Base-by-base conservation (phyloP, 345 rosid genomes). In the Sonneratia alba region DNA sequence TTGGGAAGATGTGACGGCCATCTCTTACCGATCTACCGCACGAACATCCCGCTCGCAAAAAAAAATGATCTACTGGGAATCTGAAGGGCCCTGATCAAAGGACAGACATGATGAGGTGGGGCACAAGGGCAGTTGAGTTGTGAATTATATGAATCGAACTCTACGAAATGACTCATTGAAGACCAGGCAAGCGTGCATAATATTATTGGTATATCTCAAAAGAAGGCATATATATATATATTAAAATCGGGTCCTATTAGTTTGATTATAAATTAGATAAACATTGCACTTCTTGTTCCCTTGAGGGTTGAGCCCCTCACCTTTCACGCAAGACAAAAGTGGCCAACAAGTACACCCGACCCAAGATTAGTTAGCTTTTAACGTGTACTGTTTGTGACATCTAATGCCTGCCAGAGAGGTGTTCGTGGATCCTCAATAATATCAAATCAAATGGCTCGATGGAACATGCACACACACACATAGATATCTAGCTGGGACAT, bases 301-400 rank as follows among this genome's bases (percentile, higher is more conserved):
- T 22, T 27, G 42, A 59, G 59, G 45, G 38, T 42, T 56, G 18
- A 18, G 21, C 62, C 55, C 27, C 32, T 40, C 72, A 49, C 57
- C 53, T 70, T 51, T 27, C 32, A 27, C 32, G 32, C 32, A 6
- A 56, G 36, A 18, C 62, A 56, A 75, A 73, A 85, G 87, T 87
- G 88, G 91, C 91, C 68, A 87, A 87, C 88, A 85, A 73, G 81
- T 78, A 80, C 83, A 81, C 80, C 74, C 73, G 79, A 79, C 67
- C 66, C 27, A 78, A 75, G 45, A 24, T 56, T 21, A 56, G 10
- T 27, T 27, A 27, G 32, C 62, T 56, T 56, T 56, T 19, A 7
- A 56, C 7, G 62, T 56, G 18, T 56, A 45, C 10, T 45, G 16
- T 19, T 21, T 19, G 10, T 56, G 27, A 56, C 7, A 21, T 19